phyloP scores from a whole-genome alignment of 2,329 filamentous ascomycete species.

The Penicillium sp. region DNA sequence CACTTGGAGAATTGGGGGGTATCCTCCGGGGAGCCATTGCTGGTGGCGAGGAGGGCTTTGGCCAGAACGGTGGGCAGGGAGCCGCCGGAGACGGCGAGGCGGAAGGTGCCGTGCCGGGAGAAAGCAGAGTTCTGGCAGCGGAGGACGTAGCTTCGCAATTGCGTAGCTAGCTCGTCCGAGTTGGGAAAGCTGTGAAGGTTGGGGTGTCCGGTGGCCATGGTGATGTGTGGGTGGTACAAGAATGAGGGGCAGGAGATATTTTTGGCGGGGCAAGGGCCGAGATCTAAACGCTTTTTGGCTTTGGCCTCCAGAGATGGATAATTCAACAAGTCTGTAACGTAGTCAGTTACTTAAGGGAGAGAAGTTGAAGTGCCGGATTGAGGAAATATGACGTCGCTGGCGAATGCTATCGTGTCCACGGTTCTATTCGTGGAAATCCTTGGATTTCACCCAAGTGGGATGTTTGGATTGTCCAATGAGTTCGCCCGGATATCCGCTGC shows the following conservation, averaged over 20 bases:
- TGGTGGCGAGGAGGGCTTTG: slow-evolving; percentile 61
- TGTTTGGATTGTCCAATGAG: not conserved
- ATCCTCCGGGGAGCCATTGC: slow-evolving; percentile 49
- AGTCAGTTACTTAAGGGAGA: not conserved
- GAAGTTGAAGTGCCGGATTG: not conserved
- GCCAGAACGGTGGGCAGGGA: slow-evolving; percentile 83
- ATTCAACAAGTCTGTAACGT: not conserved
- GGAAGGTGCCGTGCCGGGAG: slow-evolving; percentile 72
- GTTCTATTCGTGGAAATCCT: not conserved
- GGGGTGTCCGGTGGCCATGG: slow-evolving; percentile 38
- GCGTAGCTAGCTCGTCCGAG: slow-evolving; percentile 60
- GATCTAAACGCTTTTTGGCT: not conserved
- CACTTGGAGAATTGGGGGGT: slow-evolving; percentile 71
- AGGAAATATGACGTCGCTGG: slow-evolving; percentile 2
- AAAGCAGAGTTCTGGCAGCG: slow-evolving; percentile 72
- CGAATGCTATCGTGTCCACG: not conserved
- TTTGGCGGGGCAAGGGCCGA: not conserved
- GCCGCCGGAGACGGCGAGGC: slow-evolving; percentile 85
- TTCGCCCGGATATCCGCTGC: not conserved
- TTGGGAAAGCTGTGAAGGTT: slow-evolving; percentile 72
- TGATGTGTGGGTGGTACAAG: slow-evolving; percentile 3
- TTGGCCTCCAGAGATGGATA: not conserved
- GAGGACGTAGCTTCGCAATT: slow-evolving; percentile 74
- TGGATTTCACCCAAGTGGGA: not conserved
- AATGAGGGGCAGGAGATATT: slow-evolving; percentile 4